A percentile compares a stretch with the other conserved stretches of the same genome.
These are phyloP conservation scores for Penicillium ucsense DNA, from an alignment of 495 filamentous ascomycete species.

Conservation along the genomic window DNA sequence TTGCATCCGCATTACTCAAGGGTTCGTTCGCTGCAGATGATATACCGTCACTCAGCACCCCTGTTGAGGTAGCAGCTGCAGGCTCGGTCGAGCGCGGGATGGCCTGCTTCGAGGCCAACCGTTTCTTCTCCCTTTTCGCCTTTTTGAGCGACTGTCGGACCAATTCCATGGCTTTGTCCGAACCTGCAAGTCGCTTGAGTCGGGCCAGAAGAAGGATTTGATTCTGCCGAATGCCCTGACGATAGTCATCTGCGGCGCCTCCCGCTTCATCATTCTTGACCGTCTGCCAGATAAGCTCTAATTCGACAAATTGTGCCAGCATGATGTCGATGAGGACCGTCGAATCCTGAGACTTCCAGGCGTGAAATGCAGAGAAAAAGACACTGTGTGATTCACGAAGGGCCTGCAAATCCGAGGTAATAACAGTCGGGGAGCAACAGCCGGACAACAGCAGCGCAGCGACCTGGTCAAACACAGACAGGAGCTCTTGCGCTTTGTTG, in stretches of 20 bases:
- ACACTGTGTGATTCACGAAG: conserved; percentile 57
- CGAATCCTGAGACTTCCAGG: conserved; percentile 92
- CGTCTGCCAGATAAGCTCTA: conserved; percentile 93
- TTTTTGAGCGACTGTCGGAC: conserved; percentile 76
- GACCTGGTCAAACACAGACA: conserved; percentile 74
- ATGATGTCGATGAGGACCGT: conserved; percentile 85
- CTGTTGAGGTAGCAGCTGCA: conserved; percentile 21
- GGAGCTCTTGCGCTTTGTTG: conserved; percentile 73
- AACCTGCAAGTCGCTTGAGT: conserved; percentile 81
- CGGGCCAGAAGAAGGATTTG: conserved; percentile 80
- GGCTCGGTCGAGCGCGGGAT: conserved; percentile 41
- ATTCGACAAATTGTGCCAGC: conserved; percentile 88
- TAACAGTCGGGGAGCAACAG: conserved; percentile 27
- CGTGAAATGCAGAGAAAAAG: conserved; percentile 85
- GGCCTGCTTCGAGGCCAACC: conserved; percentile 46
- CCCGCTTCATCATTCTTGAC: conserved; percentile 84
- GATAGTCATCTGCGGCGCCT: conserved; percentile 81
- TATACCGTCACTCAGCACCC: conserved; percentile 32
- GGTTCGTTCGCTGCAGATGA: conserved; percentile 39
- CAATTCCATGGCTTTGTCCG: conserved; percentile 69
- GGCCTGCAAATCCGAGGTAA: conserved; percentile 35
- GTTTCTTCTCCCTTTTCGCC: conserved; percentile 59
- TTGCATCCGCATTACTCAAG: conserved; percentile 30
- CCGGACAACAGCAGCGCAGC: conserved; percentile 50
- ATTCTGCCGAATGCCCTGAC: conserved; percentile 86